A percentile compares a stretch with the other conserved stretches of the same genome.
Conservation (phyloP, 75 land plant genomes). For the Cupressus sempervirens region DNA sequence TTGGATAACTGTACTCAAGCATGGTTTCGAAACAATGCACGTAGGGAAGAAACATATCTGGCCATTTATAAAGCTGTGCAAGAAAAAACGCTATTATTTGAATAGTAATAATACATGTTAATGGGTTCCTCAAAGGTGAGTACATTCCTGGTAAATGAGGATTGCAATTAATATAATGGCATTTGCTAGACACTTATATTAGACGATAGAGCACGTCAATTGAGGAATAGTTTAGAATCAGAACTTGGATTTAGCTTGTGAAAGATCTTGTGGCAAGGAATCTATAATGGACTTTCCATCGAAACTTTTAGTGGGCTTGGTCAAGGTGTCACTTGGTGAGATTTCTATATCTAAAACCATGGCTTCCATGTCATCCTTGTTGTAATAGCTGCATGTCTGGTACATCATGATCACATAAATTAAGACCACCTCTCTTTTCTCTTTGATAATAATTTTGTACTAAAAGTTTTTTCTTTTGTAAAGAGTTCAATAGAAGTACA, state of each 20-base stretch:
- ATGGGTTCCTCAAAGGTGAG: not conserved
- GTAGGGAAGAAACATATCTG: not conserved
- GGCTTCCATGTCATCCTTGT: not conserved
- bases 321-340: not conserved
- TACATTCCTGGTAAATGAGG: not conserved
- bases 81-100: not conserved
- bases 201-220: not conserved
- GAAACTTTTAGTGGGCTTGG: not conserved
- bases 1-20: not conserved
- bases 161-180: not conserved
- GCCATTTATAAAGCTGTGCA: not conserved
- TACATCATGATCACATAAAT: not conserved
- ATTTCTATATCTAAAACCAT: not conserved
- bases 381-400: not conserved
- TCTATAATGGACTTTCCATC: not conserved
- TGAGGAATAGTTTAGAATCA: not conserved
- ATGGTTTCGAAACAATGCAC: not conserved
- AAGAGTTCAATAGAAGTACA: too few species aligned
- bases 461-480: too few species aligned
- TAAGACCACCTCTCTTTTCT: not conserved
- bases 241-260: not conserved
- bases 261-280: not conserved
- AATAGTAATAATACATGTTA: not conserved
- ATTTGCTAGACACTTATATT: not conserved
- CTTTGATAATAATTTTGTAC: not conserved